These are phyloP conservation scores for Acanthamoeba royreba DNA, from an alignment of 208 protist genomes.

Conservation along the genomic window DNA sequence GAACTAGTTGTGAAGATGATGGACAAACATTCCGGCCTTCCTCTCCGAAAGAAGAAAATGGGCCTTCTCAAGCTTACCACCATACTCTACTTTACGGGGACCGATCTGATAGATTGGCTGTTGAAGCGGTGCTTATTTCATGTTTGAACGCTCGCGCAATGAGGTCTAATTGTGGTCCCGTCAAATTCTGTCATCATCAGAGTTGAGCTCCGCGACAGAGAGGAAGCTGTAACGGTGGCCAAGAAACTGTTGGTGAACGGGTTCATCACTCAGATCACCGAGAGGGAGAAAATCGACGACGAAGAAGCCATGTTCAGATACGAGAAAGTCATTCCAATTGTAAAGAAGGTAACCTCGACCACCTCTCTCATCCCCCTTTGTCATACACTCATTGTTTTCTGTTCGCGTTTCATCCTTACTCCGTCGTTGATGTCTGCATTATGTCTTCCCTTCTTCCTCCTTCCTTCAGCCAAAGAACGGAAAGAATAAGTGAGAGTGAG, in stretches of 20 bases:
- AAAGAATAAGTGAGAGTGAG: too few relatives aligned
- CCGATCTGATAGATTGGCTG: background rate
- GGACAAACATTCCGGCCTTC: background rate
- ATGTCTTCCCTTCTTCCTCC: too few relatives aligned
- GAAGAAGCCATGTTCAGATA: background rate
- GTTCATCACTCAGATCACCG: background rate
- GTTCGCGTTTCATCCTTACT: background rate
- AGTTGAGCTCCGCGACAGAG: background rate
- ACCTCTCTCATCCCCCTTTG: too few relatives aligned
- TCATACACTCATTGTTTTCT: background rate
- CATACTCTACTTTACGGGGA: background rate
- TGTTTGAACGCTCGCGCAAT: too few relatives aligned
- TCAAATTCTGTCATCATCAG: too few relatives aligned
- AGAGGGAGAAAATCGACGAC: background rate
- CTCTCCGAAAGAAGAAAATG: background rate
- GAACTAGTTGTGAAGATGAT: background rate
- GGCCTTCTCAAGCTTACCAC: background rate
- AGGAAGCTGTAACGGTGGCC: background rate
- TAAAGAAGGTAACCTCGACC: background rate
- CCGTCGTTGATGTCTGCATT: background rate
- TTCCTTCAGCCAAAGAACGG: too few relatives aligned
- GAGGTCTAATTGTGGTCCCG: too few relatives aligned
- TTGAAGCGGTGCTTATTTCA: background rate
- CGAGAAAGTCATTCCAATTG: background rate
- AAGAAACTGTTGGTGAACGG: background rate